Base-by-base conservation (phyloP, 2,329 filamentous ascomycete genomes). In the Ophiostoma fasciatum region DNA sequence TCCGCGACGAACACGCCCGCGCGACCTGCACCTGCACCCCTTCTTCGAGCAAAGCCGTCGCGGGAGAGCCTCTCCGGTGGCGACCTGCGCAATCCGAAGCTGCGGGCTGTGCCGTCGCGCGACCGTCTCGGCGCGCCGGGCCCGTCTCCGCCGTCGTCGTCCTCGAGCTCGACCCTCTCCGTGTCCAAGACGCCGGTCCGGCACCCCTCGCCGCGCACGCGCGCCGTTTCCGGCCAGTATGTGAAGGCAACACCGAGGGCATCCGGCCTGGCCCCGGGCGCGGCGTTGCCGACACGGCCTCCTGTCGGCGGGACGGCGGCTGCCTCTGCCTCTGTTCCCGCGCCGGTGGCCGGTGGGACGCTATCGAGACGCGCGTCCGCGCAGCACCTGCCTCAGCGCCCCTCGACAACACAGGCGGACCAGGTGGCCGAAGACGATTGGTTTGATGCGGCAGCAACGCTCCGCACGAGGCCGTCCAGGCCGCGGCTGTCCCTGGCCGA, bases 401-500 rank as follows among this genome's bases (percentile, higher is more conserved):
- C 12, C 29, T 32, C 5, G 33, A 29, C 4, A 37, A 38, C n/a
- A n/a, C n/a, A n/a, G n/a, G n/a, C n/a, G 6, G 20, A 26, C 11
- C 15, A 22, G n/a, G 10, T 25, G 4, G 17, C 11, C 13, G 32
- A 29, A 19, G 36, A 32, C 11, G 31, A 21, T 15, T 12, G 3
- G 20, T 32, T 19, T 31, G 22, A n/a, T 3, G 29, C 31, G 18
- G 20, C 30, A 10, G 21, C 10, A 2, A n/a, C 35, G 6, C 29
- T 38, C 3, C 35, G 36, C 10, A 25, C 36, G 2, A 36, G 17
- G 12, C 10, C 36, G 26, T 38, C 43, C 20, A 47, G 54, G 22
- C 50, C 58, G 1, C 51, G 59, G 36, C 63, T 70, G 35, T 87
- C 82, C 0, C 63, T 94, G 4, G 75, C 80, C 1, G 87, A 94